These are phyloP conservation scores for Haematococcus lacustris DNA, from an alignment of 139 green algal genomes.

Conservation along the genomic window DNA sequence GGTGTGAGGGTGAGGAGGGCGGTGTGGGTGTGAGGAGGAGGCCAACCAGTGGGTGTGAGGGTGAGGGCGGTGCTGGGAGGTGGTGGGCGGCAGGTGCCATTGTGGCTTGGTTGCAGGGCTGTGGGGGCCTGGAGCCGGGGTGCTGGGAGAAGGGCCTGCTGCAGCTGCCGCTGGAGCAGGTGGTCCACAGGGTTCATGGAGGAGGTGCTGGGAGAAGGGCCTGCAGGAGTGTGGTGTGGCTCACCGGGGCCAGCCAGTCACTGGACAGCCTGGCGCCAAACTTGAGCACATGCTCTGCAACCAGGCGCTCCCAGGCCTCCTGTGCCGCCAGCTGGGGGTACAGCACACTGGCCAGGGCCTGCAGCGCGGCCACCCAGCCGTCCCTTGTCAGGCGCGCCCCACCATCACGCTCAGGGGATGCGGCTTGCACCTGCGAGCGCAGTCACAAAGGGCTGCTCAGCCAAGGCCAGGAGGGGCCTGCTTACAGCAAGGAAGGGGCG, in stretches of 20 bases:
- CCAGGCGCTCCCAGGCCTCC: constrained; percentile 9
- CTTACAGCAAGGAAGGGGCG: neutral
- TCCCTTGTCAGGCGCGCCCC: constrained; percentile 2
- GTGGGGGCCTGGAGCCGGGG: too few relatives aligned
- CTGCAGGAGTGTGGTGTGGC: neutral
- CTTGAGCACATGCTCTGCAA: constrained; percentile 4
- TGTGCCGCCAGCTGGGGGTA: neutral
- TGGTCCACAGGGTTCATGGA: neutral
- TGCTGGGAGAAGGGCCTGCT: too few relatives aligned
- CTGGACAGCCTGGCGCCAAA: neutral
- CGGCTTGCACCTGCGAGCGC: constrained; percentile 1
- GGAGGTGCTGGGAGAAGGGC: neutral
- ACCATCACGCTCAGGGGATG: constrained; percentile 3
- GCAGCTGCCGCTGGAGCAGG: neutral
- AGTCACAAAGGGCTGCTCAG: neutral
- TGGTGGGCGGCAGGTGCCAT: too few relatives aligned
- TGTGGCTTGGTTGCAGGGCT: too few relatives aligned
- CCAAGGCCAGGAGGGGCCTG: neutral
- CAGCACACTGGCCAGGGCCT: neutral
- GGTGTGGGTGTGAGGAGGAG: too few relatives aligned
- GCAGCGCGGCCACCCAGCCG: constrained; percentile 8
- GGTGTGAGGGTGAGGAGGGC: too few relatives aligned
- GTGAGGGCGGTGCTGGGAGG: too few relatives aligned
- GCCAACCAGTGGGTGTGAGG: too few relatives aligned
- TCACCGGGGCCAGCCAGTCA: constrained; percentile 9